Evolutionary conservation across 2,329 filamentous ascomycete genomes (phyloP).

Genomic region (Knoxdaviesia proteae): DNA sequence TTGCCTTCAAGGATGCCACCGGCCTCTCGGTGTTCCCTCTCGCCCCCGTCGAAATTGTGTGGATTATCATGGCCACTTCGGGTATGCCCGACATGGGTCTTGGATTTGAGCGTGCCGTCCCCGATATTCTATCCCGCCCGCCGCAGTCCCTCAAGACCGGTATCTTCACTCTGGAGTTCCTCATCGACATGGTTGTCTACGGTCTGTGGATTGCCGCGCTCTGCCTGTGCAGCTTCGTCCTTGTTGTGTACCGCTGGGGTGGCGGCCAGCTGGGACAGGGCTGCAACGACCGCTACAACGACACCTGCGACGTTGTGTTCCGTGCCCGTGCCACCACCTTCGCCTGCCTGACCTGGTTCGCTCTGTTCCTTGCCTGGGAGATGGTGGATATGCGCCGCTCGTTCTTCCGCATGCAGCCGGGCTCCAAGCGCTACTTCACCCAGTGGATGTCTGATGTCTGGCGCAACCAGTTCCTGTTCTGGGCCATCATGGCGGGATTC

Average conservation of each 20-base stretch:
- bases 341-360: conserved; percentile 55
- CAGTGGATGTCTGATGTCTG: conserved; percentile 49
- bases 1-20: conserved; percentile 46
- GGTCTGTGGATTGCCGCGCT: conserved; percentile 48
- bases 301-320: conserved; percentile 41
- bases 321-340: conserved; percentile 55
- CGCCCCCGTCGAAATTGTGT: conserved; percentile 56
- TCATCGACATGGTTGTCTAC: conserved; percentile 47
- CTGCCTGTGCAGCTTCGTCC: conserved; percentile 38
- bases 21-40: conserved; percentile 53
- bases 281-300: conserved; percentile 38
- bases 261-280: conserved; percentile 33
- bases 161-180: conserved; percentile 44
- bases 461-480: conserved; percentile 55
- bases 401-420: conserved; percentile 55
- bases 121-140: conserved; percentile 47
- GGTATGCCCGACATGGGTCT: conserved; percentile 59
- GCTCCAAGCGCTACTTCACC: conserved; percentile 35
- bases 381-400: conserved; percentile 52
- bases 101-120: conserved; percentile 48
- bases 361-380: conserved; percentile 60
- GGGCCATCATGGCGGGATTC: conserved; percentile 30
- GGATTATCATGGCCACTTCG: conserved; percentile 66
- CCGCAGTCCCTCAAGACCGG: conserved; percentile 41
- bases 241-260: conserved; percentile 43